Base-by-base conservation (phyloP, 2,329 filamentous ascomycete genomes). In the Aspergillus jensenii region DNA sequence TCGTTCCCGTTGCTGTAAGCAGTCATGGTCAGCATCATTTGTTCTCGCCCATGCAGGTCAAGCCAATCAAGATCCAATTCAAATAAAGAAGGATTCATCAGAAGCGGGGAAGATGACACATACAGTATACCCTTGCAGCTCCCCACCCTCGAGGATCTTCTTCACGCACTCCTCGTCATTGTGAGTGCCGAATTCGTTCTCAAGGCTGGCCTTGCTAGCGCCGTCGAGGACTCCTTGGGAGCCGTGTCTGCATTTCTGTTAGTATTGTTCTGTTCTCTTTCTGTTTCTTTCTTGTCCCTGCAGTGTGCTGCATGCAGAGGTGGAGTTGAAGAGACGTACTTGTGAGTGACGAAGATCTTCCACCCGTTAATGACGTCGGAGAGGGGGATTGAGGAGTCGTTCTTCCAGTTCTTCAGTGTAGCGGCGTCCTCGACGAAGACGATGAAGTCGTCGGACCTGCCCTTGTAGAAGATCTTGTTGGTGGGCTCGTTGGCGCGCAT, bases 271-370 rank as follows among this genome's bases (percentile, higher is more conserved):
- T 6, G 23, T 6, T 21, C 4, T 15, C 43, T 1, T 19, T 25
- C 6, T 23, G 12, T 44, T 11, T 25, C n/a, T 17, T 43, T 14
- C 11, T 21, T 17, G 7, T 19, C n/a, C 7, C 17, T 43, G 40
- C n/a, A 43, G 40, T 5, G 17, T 11, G 9, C 40, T 17, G 9
- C 15, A 12, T 15, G 11, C n/a, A 6, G 40, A 17, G 4, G 33
- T 6, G 17, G 17, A 19, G 47, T 49, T 17, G 17, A 49, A 19
- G n/a, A 51, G 9, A 21, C 41, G 53, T 40, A 97, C 93, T 88
- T 90, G 81, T 96, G 90, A 37, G 92, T 96, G 44, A 89, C 81
- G 71, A 96, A 96, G 71, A 99, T 82, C 83, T 96, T 90, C 83
- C 91, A 98, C 7, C 89, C 84, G 58, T 88, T 91, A 56, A 98